phyloP scores from a whole-genome alignment of 2,329 filamentous ascomycete species.

The Mariannaea sp. region DNA sequence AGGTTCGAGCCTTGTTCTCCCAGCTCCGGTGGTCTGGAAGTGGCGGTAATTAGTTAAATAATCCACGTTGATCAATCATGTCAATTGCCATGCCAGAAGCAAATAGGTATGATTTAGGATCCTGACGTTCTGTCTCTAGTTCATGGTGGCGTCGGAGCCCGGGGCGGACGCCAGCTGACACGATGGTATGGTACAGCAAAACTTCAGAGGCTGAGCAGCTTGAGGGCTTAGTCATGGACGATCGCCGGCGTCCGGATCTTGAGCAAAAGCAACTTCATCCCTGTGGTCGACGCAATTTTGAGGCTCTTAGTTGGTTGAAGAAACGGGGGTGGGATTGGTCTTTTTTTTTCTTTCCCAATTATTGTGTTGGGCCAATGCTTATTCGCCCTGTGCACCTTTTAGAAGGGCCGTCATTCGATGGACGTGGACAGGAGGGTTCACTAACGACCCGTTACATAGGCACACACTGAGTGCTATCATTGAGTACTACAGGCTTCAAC shows the following conservation, averaged over 20 bases:
- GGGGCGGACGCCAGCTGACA: no score
- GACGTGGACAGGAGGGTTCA: conserved; percentile 6
- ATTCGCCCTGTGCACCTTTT: neutral
- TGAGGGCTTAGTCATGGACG: neutral
- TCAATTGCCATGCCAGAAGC: conserved; percentile 9
- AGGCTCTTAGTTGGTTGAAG: neutral
- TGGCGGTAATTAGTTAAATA: conserved; percentile 9
- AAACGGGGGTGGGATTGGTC: conserved; percentile 4
- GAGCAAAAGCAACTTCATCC: conserved; percentile 9
- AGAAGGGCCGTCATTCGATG: neutral
- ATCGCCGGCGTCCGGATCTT: conserved; percentile 16
- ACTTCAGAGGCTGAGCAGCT: no score
- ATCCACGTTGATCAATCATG: conserved; percentile 12
- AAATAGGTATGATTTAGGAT: neutral
- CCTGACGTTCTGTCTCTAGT: no score
- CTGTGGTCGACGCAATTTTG: conserved; percentile 1
- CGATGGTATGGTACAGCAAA: no score
- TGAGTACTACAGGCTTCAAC: no score
- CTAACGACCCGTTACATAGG: no score
- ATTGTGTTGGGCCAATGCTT: neutral
- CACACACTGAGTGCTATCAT: no score
- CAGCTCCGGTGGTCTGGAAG: conserved; percentile 1
- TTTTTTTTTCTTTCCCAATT: neutral
- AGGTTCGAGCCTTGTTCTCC: neutral
- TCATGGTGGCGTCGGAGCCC: no score